phyloP scores from a whole-genome alignment of 805 yeast species.

The Clavispora santaluciae region DNA sequence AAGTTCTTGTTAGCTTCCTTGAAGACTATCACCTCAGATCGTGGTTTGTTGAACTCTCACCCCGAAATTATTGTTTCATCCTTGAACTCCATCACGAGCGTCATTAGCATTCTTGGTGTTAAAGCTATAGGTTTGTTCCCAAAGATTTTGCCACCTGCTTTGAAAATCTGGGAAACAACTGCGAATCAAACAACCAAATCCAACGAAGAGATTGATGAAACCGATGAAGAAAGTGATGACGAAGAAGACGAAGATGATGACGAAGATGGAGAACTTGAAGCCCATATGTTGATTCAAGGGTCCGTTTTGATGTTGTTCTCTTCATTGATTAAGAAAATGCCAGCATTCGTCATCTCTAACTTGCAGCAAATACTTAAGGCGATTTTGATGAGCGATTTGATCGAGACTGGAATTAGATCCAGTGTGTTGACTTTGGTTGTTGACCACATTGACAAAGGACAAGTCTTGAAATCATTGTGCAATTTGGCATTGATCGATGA shows the following conservation, averaged over 20 bases:
- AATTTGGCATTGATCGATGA: conserved; percentile 52
- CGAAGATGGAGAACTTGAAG: conserved; percentile 25
- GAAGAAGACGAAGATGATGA: conserved; percentile 9
- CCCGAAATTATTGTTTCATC: conserved; percentile 72
- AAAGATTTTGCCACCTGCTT: conserved; percentile 71
- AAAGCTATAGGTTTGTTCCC: conserved; percentile 82
- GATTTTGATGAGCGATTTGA: conserved; percentile 51
- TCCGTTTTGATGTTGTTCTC: conserved; percentile 70
- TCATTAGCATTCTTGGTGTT: conserved; percentile 75
- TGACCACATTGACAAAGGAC: conserved; percentile 61
- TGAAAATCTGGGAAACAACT: conserved; percentile 51
- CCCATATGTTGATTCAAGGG: conserved; percentile 50
- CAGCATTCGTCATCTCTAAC: conserved; percentile 74
- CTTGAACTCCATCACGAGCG: conserved; percentile 62
- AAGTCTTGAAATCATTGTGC: conserved; percentile 57
- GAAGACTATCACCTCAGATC: conserved; percentile 40
- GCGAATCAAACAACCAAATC: background rate
- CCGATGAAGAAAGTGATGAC: conserved; percentile 2
- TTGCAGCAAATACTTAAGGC: conserved; percentile 57
- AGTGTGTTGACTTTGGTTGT: conserved; percentile 59
- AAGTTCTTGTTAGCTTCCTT: conserved; percentile 47
- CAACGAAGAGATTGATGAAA: background rate
- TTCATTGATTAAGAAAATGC: conserved; percentile 73
- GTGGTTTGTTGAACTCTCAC: conserved; percentile 50
- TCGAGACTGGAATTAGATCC: conserved; percentile 56